Base-by-base conservation (phyloP, 2,329 filamentous ascomycete genomes). In the Paecilomyces sp. region DNA sequence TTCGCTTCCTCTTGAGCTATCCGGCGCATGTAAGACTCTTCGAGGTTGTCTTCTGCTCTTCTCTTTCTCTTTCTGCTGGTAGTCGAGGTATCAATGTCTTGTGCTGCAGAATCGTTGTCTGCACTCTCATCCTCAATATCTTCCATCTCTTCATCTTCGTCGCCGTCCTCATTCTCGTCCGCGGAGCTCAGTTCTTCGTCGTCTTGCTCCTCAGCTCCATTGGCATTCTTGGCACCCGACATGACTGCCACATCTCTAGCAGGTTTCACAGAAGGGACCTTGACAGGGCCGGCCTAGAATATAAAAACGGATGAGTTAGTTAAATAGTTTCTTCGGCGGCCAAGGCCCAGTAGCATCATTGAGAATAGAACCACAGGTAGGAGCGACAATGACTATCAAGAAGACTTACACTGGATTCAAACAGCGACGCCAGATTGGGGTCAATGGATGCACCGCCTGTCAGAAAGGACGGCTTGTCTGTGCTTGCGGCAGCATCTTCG, bases 401-500 rank as follows among this genome's bases (percentile, higher is more conserved):
- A 12, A 82, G 5, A 31, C 30, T 33, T 82, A 91, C 88, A 79
- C 89, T 91, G 60, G 82, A 79, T 60, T 87, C 82, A 76, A 92
- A 92, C 47, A 92, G 81, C 62, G 87, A 86, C 68, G 87, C 82
- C 65, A 92, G 79, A 59, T 81, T 77, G 72, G 88, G 87, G 78
- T 92, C 88, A 61, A 91, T 79, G 61, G 81, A 80, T 72, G 83
- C 83, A 58, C 87, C 86, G 57, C 88, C 80, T 60, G 80, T 80
- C 71, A 85, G 83, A 56, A 78, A 69, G 41, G 74, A 64, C 60
- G 72, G 68, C 22, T 34, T 25, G 34, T 36, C 25, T 11, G 57
- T n/a, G 60, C 66, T 67, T 33, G 63, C 59, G 51, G 53, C 56
- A 55, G 63, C 59, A 41, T 64, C 58, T 68, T 63, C 47, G 55